phyloP scores from a whole-genome alignment of 768 basidiomycete species.

The Termitomyces sp. region DNA sequence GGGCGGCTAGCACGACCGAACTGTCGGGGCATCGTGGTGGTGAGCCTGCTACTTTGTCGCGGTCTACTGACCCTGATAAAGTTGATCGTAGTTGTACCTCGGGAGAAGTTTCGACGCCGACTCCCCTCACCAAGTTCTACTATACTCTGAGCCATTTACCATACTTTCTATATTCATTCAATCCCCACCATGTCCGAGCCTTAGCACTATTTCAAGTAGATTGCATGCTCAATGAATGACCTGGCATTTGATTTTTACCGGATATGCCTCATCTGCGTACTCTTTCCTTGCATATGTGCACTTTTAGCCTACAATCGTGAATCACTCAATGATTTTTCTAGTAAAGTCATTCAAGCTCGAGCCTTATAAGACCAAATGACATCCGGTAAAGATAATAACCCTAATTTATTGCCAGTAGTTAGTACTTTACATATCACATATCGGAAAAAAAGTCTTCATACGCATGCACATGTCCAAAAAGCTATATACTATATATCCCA shows the following conservation, averaged over 20 bases:
- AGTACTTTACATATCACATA: background rate
- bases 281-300: background rate
- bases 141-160: conserved; percentile 1
- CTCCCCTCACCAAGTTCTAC: conserved; percentile 11
- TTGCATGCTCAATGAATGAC: background rate
- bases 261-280: background rate
- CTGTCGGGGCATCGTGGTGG: conserved; percentile 1
- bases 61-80: background rate
- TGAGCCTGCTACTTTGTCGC: background rate
- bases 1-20: conserved; percentile 2
- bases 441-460: background rate
- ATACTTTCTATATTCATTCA: background rate
- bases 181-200: background rate
- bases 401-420: background rate
- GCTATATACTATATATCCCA: background rate
- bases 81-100: background rate
- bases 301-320: background rate
- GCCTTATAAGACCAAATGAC: background rate
- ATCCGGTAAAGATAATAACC: background rate
- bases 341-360: background rate
- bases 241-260: background rate
- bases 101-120: conserved; percentile 7
- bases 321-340: background rate
- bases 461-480: background rate
- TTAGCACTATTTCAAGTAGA: background rate